Evolutionary conservation across 2,329 filamentous ascomycete genomes (phyloP).

Genomic region (Scedosporium boydii): DNA sequence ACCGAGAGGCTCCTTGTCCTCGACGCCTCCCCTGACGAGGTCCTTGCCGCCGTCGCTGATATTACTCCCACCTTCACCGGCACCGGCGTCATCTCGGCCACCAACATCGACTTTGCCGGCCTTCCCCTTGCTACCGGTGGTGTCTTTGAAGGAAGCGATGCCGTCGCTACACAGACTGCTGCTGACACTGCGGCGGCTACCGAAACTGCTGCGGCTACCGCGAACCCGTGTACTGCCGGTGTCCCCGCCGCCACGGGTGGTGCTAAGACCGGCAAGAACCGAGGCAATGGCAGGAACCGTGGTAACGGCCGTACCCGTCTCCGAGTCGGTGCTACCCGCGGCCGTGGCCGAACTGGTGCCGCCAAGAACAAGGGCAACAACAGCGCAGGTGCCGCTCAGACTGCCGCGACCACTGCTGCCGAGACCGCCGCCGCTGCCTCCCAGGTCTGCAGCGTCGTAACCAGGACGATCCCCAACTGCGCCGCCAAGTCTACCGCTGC

Average conservation of each 20-base stretch:
- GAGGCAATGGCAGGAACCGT: neutral
- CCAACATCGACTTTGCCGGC: conserved; percentile 16
- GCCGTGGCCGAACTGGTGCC: neutral
- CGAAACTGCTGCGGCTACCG: conserved; percentile 4
- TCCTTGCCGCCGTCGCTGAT: conserved; percentile 35
- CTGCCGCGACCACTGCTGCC: neutral
- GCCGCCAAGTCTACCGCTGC: neutral
- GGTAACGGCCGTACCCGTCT: neutral
- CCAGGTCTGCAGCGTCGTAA: conserved; percentile 8
- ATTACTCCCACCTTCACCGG: conserved; percentile 22
- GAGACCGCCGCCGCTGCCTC: neutral
- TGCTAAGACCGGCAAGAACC: conserved; percentile 4
- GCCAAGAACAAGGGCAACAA: neutral
- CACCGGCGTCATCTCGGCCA: conserved; percentile 19
- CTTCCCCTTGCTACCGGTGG: conserved; percentile 12
- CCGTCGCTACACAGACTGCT: conserved; percentile 5
- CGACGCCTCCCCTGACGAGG: conserved; percentile 42
- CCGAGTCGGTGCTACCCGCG: neutral
- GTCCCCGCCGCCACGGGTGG: neutral
- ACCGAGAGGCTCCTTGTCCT: conserved; percentile 40
- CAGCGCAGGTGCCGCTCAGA: neutral
- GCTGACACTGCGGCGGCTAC: conserved; percentile 2
- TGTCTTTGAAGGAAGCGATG: neutral
- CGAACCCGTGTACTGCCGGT: neutral
- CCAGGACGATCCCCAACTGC: conserved; percentile 8